Conservation (phyloP, 257 asterid species). For the Plectranthus barbatus region DNA sequence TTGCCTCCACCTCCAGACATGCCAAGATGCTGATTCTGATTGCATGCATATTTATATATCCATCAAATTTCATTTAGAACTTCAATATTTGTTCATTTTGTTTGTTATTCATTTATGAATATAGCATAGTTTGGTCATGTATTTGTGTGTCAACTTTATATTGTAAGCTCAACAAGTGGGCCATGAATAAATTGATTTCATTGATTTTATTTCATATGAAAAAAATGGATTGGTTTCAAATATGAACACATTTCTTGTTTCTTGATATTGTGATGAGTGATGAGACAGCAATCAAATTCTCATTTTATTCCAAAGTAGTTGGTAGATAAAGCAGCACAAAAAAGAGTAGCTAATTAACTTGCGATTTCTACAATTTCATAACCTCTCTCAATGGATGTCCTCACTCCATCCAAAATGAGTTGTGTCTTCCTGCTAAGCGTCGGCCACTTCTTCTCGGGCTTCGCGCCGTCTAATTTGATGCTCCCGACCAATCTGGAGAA, state of each 20-base stretch:
- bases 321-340: not conserved
- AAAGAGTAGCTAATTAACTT: conserved; percentile 6
- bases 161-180: too few relatives aligned
- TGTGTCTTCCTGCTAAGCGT: conserved; percentile 60
- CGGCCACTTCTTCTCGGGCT: conserved; percentile 67
- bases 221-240: not conserved
- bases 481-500: conserved; percentile 39
- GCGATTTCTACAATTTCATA: conserved; percentile 35
- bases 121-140: not conserved
- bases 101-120: too few relatives aligned
- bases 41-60: too few relatives aligned
- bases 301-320: not conserved
- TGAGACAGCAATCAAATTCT: not conserved
- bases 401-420: conserved; percentile 63
- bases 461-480: conserved; percentile 28
- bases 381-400: conserved; percentile 53
- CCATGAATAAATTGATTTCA: too few relatives aligned
- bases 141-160: too few relatives aligned
- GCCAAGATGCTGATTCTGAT: conserved; percentile 22
- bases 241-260: not conserved
- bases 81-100: not conserved
- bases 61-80: too few relatives aligned
- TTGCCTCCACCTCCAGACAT: conserved; percentile 42
- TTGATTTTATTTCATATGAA: not conserved
- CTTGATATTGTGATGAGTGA: too few relatives aligned